Percentiles rank a stretch among this genome's conserved stretches.
Evolutionary conservation across 2,329 filamentous ascomycete species (phyloP).

Genomic region (Alternaria ethzedia): DNA sequence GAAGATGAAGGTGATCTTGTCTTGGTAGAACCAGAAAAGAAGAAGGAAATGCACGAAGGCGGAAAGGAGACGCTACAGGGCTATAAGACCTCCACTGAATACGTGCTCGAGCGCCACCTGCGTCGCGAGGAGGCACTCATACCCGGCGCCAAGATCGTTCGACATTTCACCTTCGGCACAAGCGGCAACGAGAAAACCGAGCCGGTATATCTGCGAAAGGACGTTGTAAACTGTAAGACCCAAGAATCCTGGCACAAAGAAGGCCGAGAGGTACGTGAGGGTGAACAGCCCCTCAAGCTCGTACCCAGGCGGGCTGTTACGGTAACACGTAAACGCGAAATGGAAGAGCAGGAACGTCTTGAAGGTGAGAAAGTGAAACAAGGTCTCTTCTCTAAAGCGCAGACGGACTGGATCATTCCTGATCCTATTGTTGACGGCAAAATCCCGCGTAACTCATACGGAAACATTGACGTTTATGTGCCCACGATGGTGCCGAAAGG

Average conservation of each 20-base stretch:
- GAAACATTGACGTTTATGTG: conserved; percentile 95
- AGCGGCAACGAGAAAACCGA: conserved; percentile 76
- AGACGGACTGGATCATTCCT: conserved; percentile 96
- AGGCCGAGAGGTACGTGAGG: conserved; percentile 75
- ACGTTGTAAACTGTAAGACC: conserved; percentile 85
- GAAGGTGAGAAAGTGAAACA: conserved; percentile 84
- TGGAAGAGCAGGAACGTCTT: conserved; percentile 80
- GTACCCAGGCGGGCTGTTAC: conserved; percentile 94
- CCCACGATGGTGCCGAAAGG: conserved; percentile 90
- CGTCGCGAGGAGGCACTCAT: conserved; percentile 89
- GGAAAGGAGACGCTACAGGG: conserved; percentile 80
- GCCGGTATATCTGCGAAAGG: conserved; percentile 78
- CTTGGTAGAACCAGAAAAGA: conserved; percentile 66
- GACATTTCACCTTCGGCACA: conserved; percentile 77
- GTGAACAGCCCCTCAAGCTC: conserved; percentile 78
- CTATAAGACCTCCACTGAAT: conserved; percentile 86
- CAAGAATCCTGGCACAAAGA: conserved; percentile 98
- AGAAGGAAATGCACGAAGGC: conserved; percentile 73
- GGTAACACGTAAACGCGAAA: conserved; percentile 81
- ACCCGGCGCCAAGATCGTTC: conserved; percentile 71
- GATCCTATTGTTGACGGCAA: conserved; percentile 81
- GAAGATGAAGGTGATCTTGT: conserved; percentile 82
- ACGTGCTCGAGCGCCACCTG: conserved; percentile 82
- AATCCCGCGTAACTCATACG: conserved; percentile 93
- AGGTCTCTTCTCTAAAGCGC: conserved; percentile 79